Base-by-base conservation (phyloP, 345 rosid genomes). In the Erucastrum elatum region DNA sequence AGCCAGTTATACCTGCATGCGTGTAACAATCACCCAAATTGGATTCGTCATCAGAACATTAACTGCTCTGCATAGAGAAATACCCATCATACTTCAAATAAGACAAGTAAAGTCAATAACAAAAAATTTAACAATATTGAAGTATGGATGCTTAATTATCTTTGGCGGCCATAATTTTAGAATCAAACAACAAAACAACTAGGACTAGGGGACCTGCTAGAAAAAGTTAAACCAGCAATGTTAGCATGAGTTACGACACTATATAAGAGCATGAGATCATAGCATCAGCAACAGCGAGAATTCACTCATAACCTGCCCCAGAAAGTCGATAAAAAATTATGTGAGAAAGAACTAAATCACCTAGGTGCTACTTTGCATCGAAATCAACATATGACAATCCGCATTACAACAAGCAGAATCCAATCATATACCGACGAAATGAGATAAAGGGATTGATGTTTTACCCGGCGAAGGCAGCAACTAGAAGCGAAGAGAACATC, bases 381-480 rank as follows among this genome's bases (percentile, higher is more conserved):
- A 65, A 9, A 77, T 8, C 66, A 39, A 4, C 70, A 15, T 34
- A 73, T 33, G 70, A 29, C 6, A 49, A 49, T 34, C 77, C 46
- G 1, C 21, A 72, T 1, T 39, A 30, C 29, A 39, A 71, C 25
- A 77, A 33, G 0, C 63, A 62, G 4, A 5, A 13, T 4, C 56
- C 34, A 34, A 61, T 2, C 27, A 64, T 16, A 12, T 0, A 35
- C 15, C 15, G 53, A 46, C 6, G 60, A 6, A 35, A 5, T 5
- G 1, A 25, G 11, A 68, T 12, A 33, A 37, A 21, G 55, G 41
- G 9, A 53, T 41, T 29, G 11, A 2, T 33, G 49, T 70, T 74
- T 78, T 86, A 96, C 99, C 99, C 99, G 5, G 99, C 85, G 15
- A 96, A 63, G 13, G 99, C 97, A 82, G 99, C 99, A 69, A 93